A percentile compares a stretch with the other conserved stretches of the same genome.
These are phyloP conservation scores for Glebionis coronaria DNA, from an alignment of 129 eudicot species.

Conservation along the genomic window DNA sequence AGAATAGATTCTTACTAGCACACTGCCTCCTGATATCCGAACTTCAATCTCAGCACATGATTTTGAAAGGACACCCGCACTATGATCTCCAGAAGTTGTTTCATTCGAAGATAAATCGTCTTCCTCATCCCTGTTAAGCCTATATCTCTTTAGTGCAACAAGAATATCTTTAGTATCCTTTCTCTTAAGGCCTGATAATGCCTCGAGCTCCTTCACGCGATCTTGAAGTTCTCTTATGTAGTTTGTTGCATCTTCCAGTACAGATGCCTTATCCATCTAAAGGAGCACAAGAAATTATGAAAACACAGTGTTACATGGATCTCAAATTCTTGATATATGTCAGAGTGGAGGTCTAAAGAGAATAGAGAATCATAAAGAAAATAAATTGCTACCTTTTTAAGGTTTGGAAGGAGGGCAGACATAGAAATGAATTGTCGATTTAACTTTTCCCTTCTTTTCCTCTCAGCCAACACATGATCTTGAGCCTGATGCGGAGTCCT, in stretches of 20 bases:
- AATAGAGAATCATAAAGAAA: neutral
- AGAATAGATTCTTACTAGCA: constrained; percentile 40
- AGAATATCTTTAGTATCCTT: constrained; percentile 1
- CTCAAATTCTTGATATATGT: too few relatives aligned
- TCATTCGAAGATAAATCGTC: constrained; percentile 15
- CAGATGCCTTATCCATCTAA: constrained; percentile 57
- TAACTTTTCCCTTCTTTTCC: too few relatives aligned
- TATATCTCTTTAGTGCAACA: constrained; percentile 20
- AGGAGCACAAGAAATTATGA: neutral
- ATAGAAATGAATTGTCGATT: neutral
- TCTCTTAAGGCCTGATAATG: neutral
- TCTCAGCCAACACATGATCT: too few relatives aligned
- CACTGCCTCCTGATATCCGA: constrained; percentile 23
- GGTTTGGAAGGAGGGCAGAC: constrained; percentile 33
- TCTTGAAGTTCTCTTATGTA: constrained; percentile 51
- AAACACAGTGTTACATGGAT: neutral
- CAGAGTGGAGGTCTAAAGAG: neutral
- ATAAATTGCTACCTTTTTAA: constrained; percentile 18
- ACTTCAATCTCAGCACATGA: constrained; percentile 32
- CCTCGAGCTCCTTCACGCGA: constrained; percentile 44
- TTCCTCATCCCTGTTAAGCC: neutral
- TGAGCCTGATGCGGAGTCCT: too few relatives aligned
- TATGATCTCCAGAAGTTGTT: constrained; percentile 2
- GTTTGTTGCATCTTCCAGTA: constrained; percentile 42
- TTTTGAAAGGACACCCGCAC: neutral